Evolutionary conservation across 257 asterid genomes (phyloP), one percentile per base, ranked within the genome.

Genomic region (Capsicum baccatum): DNA sequence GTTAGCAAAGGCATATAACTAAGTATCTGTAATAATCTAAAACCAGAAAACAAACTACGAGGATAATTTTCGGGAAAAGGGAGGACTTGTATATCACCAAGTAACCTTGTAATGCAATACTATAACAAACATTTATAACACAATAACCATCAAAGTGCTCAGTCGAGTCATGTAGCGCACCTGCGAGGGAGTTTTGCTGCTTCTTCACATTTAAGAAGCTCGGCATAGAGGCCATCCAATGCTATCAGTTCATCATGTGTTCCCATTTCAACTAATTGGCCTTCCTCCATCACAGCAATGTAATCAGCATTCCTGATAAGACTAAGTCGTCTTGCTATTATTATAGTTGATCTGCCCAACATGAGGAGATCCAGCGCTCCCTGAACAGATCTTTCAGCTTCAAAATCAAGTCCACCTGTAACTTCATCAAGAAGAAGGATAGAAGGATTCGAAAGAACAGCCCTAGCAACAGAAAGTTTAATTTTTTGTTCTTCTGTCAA

Each of bases 251-350:
- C 99, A 89, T 95, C 99, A 84, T 97, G 99, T 1, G 99, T 97
- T 68, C 99, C 99, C 99, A 97, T 97, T 92, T 97, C 99, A 86
- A 97, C 98, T 56, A 97, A 94, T 85, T 97, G 99, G 9, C 98
- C 99, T 92, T 97, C 99, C 90, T 97, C 99, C 99, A 97, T 97
- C 82, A 97, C 99, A 39, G 98, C 98, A 85, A 97, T 97, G 89
- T 92, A 97, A 91, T 97, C 98, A 83, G 99, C 98, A 89, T 95
- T 97, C 87, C 92, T 93, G 80, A 97, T 94, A 68, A 97, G 94
- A 88, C 98, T 97, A 62, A 97, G 92, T 78, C 97, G 94, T 86
- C 99, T 93, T 67, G 99, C 99, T 79, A 97, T 97, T 84, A 97
- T 97, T 86, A 97, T 95, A 42, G 98, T 97, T 84, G 99, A 97